phyloP scores from a whole-genome alignment of 2,329 filamentous ascomycete genomes.

The Colletotrichum caudatum region DNA sequence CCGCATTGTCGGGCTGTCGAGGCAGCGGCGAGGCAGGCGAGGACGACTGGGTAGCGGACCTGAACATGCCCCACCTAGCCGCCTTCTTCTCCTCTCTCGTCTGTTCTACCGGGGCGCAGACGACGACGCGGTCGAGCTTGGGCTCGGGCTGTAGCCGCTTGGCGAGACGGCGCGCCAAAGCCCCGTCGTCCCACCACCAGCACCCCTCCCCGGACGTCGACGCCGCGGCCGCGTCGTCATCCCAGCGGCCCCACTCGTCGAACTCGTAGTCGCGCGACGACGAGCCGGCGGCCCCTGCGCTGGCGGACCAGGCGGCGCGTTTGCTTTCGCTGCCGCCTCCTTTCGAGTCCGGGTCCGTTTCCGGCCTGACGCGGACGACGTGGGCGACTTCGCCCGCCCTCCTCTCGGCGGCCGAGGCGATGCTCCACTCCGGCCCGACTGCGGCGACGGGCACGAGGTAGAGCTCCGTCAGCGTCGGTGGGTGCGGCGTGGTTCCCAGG shows the following conservation, averaged over 20 bases:
- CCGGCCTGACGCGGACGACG: conserved; percentile 49
- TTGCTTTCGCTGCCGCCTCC: not conserved
- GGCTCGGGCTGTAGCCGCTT: conserved; percentile 52
- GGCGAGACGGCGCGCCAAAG: conserved; percentile 60
- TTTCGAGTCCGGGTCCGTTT: conserved; percentile 7
- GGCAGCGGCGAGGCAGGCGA: not conserved
- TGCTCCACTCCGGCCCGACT: conserved; percentile 52
- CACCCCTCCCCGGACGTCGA: not conserved
- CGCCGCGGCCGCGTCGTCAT: not conserved
- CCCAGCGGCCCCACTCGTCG: conserved; percentile 60
- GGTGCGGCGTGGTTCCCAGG: conserved; percentile 50
- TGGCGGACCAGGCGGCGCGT: conserved; percentile 24
- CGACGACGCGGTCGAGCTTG: conserved; percentile 46
- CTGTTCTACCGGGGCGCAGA: conserved; percentile 49
- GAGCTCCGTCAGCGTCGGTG: conserved; percentile 55
- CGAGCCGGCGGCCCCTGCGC: not conserved
- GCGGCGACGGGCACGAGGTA: conserved; percentile 59
- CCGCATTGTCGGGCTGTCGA: not conserved
- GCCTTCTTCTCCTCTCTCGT: conserved; percentile 51
- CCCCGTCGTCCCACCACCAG: conserved; percentile 61
- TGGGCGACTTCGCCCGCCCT: conserved; percentile 48
- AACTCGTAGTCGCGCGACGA: conserved; percentile 48
- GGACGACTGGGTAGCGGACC: conserved; percentile 40
- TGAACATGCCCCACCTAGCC: conserved; percentile 51
- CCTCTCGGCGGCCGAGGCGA: conserved; percentile 51